Evolutionary conservation across 768 basidiomycete species (phyloP).

Genomic region (Boletus fagicola): DNA sequence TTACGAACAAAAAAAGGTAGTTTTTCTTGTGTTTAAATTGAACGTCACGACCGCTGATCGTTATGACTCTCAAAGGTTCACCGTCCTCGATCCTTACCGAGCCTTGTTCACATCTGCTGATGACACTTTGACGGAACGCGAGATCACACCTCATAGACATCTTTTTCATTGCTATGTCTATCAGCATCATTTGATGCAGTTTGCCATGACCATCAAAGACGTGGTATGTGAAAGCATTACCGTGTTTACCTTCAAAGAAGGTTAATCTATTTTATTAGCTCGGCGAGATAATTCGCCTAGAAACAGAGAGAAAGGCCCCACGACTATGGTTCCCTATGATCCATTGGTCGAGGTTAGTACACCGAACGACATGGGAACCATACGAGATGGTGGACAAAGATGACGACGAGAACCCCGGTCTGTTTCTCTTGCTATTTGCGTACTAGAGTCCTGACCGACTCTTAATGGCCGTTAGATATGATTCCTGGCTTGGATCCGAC

Average conservation of each 20-base stretch:
- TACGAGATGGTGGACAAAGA: conserved; percentile 43
- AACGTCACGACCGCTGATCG: background rate
- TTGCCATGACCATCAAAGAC: conserved; percentile 33
- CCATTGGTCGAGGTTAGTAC: conserved; percentile 34
- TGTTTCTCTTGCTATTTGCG: background rate
- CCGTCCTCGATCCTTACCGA: conserved; percentile 62
- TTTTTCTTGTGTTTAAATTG: conserved; percentile 22
- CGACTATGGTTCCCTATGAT: conserved; percentile 59
- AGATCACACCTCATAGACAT: conserved; percentile 61
- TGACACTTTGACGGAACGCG: conserved; percentile 29
- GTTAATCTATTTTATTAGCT: conserved; percentile 41
- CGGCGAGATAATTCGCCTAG: conserved; percentile 53
- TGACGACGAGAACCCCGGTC: conserved; percentile 71
- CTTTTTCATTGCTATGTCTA: conserved; percentile 76
- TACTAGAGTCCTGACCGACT: background rate
- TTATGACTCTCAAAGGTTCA: conserved; percentile 39
- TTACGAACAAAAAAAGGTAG: conserved; percentile 56
- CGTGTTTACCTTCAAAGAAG: background rate
- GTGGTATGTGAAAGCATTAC: conserved; percentile 31
- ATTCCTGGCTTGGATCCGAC: conserved; percentile 56
- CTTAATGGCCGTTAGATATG: conserved; percentile 34
- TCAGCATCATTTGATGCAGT: conserved; percentile 51
- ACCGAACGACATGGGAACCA: conserved; percentile 46
- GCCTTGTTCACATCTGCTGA: conserved; percentile 43
- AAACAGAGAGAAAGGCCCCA: conserved; percentile 41